A percentile compares a stretch with the other conserved stretches of the same genome.
These are phyloP conservation scores for Phoma sp. DNA, from an alignment of 2,329 filamentous ascomycete species.

Conservation along the genomic window DNA sequence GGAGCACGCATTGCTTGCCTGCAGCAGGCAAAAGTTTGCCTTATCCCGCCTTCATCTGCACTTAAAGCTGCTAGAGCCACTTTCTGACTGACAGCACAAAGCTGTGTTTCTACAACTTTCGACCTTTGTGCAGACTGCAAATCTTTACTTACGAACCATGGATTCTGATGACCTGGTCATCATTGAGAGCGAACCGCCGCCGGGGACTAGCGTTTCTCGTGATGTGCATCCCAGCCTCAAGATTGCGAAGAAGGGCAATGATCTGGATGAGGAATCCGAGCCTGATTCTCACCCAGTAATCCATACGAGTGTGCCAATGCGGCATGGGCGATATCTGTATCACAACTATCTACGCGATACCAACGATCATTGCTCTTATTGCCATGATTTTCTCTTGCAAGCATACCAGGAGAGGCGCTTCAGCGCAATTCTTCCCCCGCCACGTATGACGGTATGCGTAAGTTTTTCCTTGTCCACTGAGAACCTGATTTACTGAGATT, in stretches of 20 bases:
- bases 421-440: background rate
- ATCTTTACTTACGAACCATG: too few relatives aligned
- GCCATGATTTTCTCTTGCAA: conserved; percentile 8
- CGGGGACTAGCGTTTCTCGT: background rate
- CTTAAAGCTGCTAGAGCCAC: too few relatives aligned
- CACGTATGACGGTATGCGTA: background rate
- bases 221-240: background rate
- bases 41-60: too few relatives aligned
- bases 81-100: too few relatives aligned
- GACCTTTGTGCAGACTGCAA: too few relatives aligned
- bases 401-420: background rate
- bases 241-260: background rate
- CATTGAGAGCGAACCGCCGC: conserved; percentile 9
- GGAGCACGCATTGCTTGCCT: too few relatives aligned
- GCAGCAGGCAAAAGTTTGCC: too few relatives aligned
- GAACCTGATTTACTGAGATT: too few relatives aligned
- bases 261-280: background rate
- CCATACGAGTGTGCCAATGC: background rate
- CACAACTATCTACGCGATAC: conserved; percentile 4
- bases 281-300: background rate
- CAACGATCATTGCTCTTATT: conserved; percentile 6
- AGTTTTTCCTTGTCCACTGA: too few relatives aligned
- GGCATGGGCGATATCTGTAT: background rate
- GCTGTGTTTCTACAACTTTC: too few relatives aligned
- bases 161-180: conserved; percentile 27